Percentiles rank a stretch among this genome's conserved stretches.
Evolutionary conservation across 1,284 basidiomycete genomes (phyloP).

Genomic region (Meira miltonrushii): DNA sequence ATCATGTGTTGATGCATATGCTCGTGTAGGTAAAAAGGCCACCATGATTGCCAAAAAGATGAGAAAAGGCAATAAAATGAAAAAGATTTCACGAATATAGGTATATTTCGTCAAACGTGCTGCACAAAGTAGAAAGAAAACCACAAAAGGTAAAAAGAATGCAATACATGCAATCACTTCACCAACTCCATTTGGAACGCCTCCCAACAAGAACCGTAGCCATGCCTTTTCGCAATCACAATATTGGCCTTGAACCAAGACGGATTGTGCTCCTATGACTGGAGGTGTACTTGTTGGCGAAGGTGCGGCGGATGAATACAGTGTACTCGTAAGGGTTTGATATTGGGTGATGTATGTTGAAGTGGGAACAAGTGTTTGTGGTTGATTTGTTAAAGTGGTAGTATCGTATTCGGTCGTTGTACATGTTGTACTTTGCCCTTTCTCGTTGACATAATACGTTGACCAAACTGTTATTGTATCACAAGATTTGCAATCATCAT

Average conservation of each 20-base stretch:
- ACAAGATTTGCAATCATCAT: background rate
- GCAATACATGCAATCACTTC: constrained; percentile 10
- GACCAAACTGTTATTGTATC: background rate
- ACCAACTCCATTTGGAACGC: background rate
- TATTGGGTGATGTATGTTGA: background rate
- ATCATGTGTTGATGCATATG: constrained; percentile 5
- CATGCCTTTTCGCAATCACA: constrained; percentile 3
- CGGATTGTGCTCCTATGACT: background rate
- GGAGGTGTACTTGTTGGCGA: background rate
- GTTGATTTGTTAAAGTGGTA: background rate
- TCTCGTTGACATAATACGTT: constrained; percentile 2
- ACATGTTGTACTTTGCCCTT: constrained; percentile 6
- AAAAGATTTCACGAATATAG: constrained; percentile 1
- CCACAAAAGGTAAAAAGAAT: constrained; percentile 7
- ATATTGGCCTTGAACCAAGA: background rate
- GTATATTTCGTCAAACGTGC: background rate
- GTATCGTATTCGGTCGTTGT: constrained; percentile 5
- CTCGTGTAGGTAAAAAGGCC: background rate
- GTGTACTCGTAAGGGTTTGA: background rate
- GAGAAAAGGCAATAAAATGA: background rate
- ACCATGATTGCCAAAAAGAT: constrained; percentile 7
- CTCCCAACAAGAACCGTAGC: background rate
- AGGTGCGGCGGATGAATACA: background rate
- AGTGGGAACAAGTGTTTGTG: background rate
- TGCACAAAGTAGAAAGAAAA: background rate